Evolutionary conservation across 257 asterid species (phyloP).

Genomic region (Penstemon newberryi): DNA sequence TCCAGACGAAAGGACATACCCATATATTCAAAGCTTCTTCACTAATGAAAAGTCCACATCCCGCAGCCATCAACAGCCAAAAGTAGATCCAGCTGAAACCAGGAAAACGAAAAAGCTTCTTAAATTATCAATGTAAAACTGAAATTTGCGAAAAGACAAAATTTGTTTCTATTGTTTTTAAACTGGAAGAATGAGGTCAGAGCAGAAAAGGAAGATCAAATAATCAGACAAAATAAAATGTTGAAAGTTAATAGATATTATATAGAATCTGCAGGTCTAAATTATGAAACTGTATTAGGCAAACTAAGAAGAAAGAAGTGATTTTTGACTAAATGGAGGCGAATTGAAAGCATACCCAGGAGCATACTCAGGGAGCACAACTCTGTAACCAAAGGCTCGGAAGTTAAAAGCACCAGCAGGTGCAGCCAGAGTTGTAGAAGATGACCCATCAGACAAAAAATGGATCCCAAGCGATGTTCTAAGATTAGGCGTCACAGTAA

Average conservation of each 20-base stretch:
- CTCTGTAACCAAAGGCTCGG: constrained; percentile 67
- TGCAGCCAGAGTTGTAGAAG: constrained; percentile 42
- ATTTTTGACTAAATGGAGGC: background rate
- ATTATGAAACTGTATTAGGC: constrained; percentile 6
- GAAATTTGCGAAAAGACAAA: background rate
- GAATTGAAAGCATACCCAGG: constrained; percentile 55
- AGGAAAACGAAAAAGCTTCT: constrained; percentile 9
- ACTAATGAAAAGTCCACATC: constrained; percentile 79
- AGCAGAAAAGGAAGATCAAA: constrained; percentile 8
- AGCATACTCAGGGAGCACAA: constrained; percentile 75
- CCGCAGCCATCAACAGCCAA: constrained; percentile 95
- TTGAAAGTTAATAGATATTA: background rate
- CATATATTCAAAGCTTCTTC: constrained; percentile 91
- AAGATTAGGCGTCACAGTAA: constrained; percentile 46
- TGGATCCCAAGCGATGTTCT: constrained; percentile 58
- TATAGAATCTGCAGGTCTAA: background rate
- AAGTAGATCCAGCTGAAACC: constrained; percentile 86
- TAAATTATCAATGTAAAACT: background rate
- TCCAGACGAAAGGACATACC: constrained; percentile 57
- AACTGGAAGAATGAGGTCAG: background rate
- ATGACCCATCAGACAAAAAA: constrained; percentile 40
- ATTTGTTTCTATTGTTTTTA: too few relatives aligned
- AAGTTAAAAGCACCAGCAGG: constrained; percentile 59
- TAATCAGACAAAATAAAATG: background rate
- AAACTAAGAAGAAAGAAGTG: constrained; percentile 5